Conservation (phyloP, 2,329 filamentous ascomycete genomes). For the Alternaria novae-zelandiae region DNA sequence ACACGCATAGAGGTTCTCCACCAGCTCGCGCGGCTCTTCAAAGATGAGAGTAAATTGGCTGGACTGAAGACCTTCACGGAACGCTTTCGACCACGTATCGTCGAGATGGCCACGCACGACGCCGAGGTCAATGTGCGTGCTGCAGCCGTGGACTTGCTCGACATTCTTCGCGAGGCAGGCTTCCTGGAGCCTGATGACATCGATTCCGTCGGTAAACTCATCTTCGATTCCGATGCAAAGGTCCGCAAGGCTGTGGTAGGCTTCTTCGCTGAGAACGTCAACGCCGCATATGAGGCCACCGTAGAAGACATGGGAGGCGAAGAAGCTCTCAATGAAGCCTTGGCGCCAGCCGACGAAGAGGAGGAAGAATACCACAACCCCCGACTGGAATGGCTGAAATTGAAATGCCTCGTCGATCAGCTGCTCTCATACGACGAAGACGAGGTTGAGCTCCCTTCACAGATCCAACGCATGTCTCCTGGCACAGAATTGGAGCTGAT, state of each 20-base stretch:
- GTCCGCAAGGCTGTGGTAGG: conserved; percentile 87
- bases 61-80: conserved; percentile 90
- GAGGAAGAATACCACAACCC: conserved; percentile 77
- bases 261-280: conserved; percentile 89
- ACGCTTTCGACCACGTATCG: conserved; percentile 81
- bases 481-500: conserved; percentile 56
- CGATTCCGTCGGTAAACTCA: conserved; percentile 82
- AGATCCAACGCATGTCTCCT: conserved; percentile 55
- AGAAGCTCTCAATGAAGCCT: conserved; percentile 75
- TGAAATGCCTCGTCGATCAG: conserved; percentile 88
- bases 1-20: conserved; percentile 86
- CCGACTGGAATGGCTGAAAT: conserved; percentile 83
- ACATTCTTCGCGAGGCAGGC: conserved; percentile 80
- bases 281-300: conserved; percentile 79
- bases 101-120: conserved; percentile 92
- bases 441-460: conserved; percentile 61
- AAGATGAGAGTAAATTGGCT: conserved; percentile 76
- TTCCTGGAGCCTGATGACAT: conserved; percentile 91
- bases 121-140: conserved; percentile 81
- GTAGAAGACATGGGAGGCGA: conserved; percentile 84
- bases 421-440: conserved; percentile 81
- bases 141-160: conserved; percentile 79
- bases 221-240: conserved; percentile 85
- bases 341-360: conserved; percentile 73
- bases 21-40: conserved; percentile 81